Evolutionary conservation across 2,329 filamentous ascomycete genomes (phyloP), one percentile per base, ranked within the genome.

Genomic region (Periconia sp.): DNA sequence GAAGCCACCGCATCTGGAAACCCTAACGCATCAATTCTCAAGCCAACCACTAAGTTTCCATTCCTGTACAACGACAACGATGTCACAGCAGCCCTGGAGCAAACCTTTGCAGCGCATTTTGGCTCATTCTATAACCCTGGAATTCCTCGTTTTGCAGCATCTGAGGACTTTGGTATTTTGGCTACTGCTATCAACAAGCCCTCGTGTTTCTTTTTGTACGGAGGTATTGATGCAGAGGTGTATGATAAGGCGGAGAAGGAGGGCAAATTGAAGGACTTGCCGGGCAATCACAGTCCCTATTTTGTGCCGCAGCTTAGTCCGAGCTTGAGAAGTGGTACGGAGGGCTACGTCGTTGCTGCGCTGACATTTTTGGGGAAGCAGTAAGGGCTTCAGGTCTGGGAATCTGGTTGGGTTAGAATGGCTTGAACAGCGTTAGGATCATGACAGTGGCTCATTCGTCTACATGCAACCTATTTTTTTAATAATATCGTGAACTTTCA

Each of bases 291-390:
- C 57, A 80, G 75, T 45, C 75, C 80, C 0, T 72, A 75, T 40
- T 86, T 86, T 66, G 78, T 78, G 22, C 83, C 82, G 4, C 77
- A 75, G 1, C 73, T 85, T 17, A 75, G 80, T 59, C 82, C 82
- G 6, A 86, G 83, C 0, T 61, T 86, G 69, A 73, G 48, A 46
- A 70, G 68, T 4, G 83, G 78, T 0, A 66, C 62, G 22, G 76
- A 82, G 65, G 78, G 78, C 1, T 65, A 82, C 56, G 74, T 73
- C 36, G 61, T 78, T 21, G 76, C 72, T 16, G 78, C 78, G 5
- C 68, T 83, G 69, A 78, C 66, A 0, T 77, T 74, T 46, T 56
- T 78, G 43, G 52, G 53, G 15, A 63, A 58, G 25, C 39, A 30
- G 13, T 37, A 16, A 23, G 29, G 28, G 21, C n/a, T n/a, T n/a